Percentiles rank a stretch among this genome's conserved stretches.
Conservation (phyloP, 805 yeast species). For the Pichia californica region DNA sequence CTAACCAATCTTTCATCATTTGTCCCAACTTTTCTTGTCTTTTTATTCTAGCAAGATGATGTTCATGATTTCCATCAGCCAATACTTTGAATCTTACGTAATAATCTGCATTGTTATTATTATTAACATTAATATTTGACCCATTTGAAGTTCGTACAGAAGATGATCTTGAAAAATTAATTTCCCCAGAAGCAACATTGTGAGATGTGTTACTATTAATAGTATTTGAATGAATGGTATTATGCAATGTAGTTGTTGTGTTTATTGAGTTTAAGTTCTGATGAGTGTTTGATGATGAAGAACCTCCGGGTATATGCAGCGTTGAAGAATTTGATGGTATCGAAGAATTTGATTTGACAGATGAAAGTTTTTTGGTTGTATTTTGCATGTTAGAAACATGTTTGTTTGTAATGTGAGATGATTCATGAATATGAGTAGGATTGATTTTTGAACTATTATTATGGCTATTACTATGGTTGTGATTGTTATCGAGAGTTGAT, state of each 20-base stretch:
- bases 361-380: background rate
- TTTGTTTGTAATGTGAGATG: background rate
- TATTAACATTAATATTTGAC: background rate
- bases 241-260: too few species aligned
- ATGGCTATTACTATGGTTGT: background rate
- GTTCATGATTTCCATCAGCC: slow-evolving; percentile 69
- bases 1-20: slow-evolving; percentile 71
- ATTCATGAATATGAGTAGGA: background rate
- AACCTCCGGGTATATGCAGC: background rate
- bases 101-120: background rate
- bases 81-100: slow-evolving; percentile 7
- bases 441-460: background rate
- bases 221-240: too few species aligned
- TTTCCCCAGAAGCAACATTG: background rate
- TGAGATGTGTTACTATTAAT: too few species aligned
- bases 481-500: background rate
- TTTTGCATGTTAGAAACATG: background rate
- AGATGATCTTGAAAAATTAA: slow-evolving; percentile 1
- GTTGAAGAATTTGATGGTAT: background rate
- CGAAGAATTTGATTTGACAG: background rate
- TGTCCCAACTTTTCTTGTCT: slow-evolving; percentile 71
- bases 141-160: slow-evolving; percentile 4
- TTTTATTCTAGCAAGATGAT: slow-evolving; percentile 66
- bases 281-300: too few species aligned
- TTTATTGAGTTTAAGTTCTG: too few species aligned